Conservation (phyloP, 2,329 filamentous ascomycete species). For the Corinectria fuckeliana region DNA sequence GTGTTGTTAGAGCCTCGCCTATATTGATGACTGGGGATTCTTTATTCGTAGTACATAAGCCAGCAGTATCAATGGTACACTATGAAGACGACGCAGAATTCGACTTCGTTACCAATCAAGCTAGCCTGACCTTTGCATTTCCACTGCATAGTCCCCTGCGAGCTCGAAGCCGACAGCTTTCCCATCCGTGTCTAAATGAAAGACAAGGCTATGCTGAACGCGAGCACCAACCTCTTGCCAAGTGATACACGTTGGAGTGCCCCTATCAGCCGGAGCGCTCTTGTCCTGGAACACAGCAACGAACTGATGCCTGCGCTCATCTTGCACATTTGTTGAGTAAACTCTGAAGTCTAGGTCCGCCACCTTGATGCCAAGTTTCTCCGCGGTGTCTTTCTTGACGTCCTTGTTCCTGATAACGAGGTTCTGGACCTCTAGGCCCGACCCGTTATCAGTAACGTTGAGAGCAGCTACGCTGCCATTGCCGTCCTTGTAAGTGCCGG, state of each 20-base stretch:
- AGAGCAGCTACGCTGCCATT: not conserved
- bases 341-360: constrained; percentile 38
- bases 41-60: too few species aligned
- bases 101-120: too few species aligned
- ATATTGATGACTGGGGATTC: too few species aligned
- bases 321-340: constrained; percentile 41
- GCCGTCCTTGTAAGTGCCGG: not conserved
- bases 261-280: constrained; percentile 38
- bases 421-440: constrained; percentile 35
- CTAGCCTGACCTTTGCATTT: too few species aligned
- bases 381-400: constrained; percentile 24
- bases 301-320: constrained; percentile 33
- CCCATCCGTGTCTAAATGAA: not conserved
- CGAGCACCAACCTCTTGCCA: constrained; percentile 35
- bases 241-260: constrained; percentile 45
- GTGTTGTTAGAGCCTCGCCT: too few species aligned
- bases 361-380: constrained; percentile 26
- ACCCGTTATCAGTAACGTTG: constrained; percentile 28
- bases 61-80: too few species aligned
- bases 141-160: too few species aligned
- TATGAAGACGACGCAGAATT: too few species aligned
- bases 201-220: constrained; percentile 14
- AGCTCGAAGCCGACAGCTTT: constrained; percentile 14
- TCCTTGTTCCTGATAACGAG: constrained; percentile 24
- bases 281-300: constrained; percentile 42